Conservation (phyloP, 2,329 filamentous ascomycete species). For the Scedosporium boydii region DNA sequence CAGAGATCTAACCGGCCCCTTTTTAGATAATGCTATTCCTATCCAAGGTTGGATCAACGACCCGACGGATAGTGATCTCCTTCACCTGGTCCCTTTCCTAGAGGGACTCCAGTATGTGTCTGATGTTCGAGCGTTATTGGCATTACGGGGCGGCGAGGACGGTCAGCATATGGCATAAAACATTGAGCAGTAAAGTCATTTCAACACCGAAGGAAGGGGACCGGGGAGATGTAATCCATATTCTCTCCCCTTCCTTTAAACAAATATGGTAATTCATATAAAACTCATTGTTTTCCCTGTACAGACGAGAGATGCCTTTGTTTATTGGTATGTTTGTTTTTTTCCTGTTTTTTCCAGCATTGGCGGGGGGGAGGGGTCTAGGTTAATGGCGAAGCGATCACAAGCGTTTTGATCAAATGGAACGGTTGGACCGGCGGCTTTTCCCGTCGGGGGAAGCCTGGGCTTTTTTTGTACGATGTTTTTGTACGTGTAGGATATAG, state of each 20-base stretch:
- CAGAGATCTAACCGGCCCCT: not conserved
- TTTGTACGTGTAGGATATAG: too few relatives aligned
- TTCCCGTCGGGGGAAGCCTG: too few relatives aligned
- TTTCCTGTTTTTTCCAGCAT: too few relatives aligned
- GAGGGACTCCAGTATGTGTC: constrained; percentile 95
- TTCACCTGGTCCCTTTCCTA: constrained; percentile 84
- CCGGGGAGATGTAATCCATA: not conserved
- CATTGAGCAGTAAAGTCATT: not conserved
- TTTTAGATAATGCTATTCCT: constrained; percentile 89
- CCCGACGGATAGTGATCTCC: constrained; percentile 88
- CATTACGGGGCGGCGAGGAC: constrained; percentile 77
- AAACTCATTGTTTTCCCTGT: too few relatives aligned
- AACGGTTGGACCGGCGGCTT: too few relatives aligned
- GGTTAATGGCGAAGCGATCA: too few relatives aligned
- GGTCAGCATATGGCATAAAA: constrained; percentile 46
- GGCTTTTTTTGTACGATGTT: too few relatives aligned
- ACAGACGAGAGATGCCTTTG: too few relatives aligned
- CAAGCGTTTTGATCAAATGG: too few relatives aligned
- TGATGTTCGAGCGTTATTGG: constrained; percentile 84
- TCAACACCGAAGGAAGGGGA: not conserved
- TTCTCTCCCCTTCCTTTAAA: not conserved
- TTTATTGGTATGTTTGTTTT: too few relatives aligned
- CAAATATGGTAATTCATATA: not conserved
- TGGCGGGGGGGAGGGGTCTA: too few relatives aligned
- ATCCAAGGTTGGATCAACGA: constrained; percentile 99